Evolutionary conservation across 805 yeast genomes (phyloP).

Genomic region (Candida glaebosa): DNA sequence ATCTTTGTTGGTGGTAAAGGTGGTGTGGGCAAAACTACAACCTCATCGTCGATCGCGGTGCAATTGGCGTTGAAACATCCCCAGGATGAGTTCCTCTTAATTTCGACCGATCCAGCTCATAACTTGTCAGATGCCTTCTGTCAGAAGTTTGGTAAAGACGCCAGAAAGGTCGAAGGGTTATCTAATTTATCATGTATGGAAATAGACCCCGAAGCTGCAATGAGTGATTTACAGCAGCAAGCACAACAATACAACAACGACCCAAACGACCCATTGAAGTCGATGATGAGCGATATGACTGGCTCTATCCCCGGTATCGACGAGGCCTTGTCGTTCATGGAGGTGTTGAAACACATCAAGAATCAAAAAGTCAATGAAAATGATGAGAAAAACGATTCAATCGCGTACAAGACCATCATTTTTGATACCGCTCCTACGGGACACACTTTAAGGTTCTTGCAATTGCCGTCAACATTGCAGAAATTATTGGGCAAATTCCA

Average conservation of each 20-base stretch:
- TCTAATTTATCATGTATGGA: conserved; percentile 94
- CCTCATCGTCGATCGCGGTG: conserved; percentile 92
- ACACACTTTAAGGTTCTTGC: conserved; percentile 91
- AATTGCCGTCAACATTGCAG: conserved; percentile 88
- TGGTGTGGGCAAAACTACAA: conserved; percentile 98
- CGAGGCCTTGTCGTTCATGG: conserved; percentile 97
- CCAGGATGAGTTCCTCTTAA: conserved; percentile 73
- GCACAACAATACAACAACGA: conserved; percentile 55
- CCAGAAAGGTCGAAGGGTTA: conserved; percentile 88
- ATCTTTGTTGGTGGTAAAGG: conserved; percentile 99
- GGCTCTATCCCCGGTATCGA: conserved; percentile 97
- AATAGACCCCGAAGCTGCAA: conserved; percentile 92
- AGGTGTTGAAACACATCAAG: conserved; percentile 94
- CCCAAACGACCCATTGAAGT: conserved; percentile 60
- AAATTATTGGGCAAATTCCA: conserved; percentile 83
- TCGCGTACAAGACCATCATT: conserved; percentile 75
- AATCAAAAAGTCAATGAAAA: conserved; percentile 44
- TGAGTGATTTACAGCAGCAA: conserved; percentile 75
- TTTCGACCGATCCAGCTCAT: conserved; percentile 98
- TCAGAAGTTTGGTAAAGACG: conserved; percentile 96
- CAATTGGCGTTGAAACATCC: conserved; percentile 88
- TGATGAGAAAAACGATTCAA: conserved; percentile 21
- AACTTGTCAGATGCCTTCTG: conserved; percentile 97
- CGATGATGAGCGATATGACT: conserved; percentile 85
- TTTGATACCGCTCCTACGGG: conserved; percentile 99